These are phyloP conservation scores for Apiospora sp. DNA, from an alignment of 2,329 filamentous ascomycete species.

Conservation along the genomic window DNA sequence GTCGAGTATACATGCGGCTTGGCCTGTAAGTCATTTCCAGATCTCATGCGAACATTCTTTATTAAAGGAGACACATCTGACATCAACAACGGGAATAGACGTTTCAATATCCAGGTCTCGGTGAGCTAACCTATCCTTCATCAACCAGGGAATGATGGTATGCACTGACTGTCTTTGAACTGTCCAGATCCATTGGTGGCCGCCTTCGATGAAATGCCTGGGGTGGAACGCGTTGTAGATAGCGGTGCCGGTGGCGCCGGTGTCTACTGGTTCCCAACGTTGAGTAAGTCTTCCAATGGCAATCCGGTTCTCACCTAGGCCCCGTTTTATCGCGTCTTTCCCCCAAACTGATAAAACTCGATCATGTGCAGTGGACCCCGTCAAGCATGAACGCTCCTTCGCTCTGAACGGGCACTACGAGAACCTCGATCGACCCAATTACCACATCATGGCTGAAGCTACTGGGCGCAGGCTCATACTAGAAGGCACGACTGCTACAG, in stretches of 20 bases:
- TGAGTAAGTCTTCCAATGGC: constrained; percentile 29
- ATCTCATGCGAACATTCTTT: too few relatives aligned
- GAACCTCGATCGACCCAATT: constrained; percentile 41
- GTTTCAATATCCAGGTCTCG: constrained; percentile 47
- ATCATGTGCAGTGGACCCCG: constrained; percentile 43
- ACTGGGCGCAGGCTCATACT: constrained; percentile 42
- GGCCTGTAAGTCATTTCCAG: constrained; percentile 37
- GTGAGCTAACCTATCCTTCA: constrained; percentile 24
- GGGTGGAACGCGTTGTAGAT: constrained; percentile 48
- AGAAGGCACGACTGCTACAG: constrained; percentile 38
- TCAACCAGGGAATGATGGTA: background rate
- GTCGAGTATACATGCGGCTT: constrained; percentile 46
- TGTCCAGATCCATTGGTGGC: constrained; percentile 41
- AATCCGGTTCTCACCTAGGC: too few relatives aligned
- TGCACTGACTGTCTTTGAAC: background rate
- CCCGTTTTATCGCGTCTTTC: background rate
- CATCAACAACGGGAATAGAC: background rate
- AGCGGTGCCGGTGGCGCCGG: constrained; percentile 49
- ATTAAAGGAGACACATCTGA: too few relatives aligned
- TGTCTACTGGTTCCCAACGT: constrained; percentile 52
- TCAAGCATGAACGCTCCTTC: constrained; percentile 46
- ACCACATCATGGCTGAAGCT: constrained; percentile 41
- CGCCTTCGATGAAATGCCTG: constrained; percentile 47
- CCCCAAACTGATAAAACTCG: background rate
- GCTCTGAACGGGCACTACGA: constrained; percentile 49